Evolutionary conservation across 331 rosid genomes (phyloP).

Genomic region (Pyrus hybrid): DNA sequence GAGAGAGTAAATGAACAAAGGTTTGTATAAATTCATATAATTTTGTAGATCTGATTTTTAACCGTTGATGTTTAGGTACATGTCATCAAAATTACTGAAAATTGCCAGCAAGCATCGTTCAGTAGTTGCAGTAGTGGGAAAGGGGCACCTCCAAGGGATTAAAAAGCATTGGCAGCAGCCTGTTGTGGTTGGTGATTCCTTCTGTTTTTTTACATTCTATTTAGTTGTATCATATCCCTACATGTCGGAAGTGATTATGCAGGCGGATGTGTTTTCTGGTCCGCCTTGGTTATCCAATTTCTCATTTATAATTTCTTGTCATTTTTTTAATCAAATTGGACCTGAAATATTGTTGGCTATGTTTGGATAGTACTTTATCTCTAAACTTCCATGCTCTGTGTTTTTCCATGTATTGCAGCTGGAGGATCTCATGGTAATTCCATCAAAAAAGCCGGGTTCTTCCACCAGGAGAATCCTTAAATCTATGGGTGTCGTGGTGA

Average conservation of each 20-base stretch:
- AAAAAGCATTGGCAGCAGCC: conserved; percentile 82
- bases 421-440: conserved; percentile 62
- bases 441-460: conserved; percentile 27
- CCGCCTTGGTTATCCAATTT: background rate
- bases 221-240: background rate
- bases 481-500: conserved; percentile 51
- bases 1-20: no score
- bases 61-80: conserved; percentile 44
- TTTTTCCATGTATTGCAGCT: conserved; percentile 32
- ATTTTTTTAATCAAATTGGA: background rate
- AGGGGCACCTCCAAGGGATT: conserved; percentile 87
- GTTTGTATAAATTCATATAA: background rate
- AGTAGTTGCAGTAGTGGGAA: conserved; percentile 90
- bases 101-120: conserved; percentile 55
- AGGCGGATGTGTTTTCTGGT: background rate
- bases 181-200: conserved; percentile 41
- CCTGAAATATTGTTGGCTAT: background rate
- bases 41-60: background rate
- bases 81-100: conserved; percentile 65
- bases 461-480: conserved; percentile 39
- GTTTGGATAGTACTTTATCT: background rate
- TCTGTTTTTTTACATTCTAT: background rate
- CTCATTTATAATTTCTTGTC: background rate
- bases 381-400: background rate
- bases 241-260: background rate